Conservation (phyloP, 192 early-diverging fungal species). For the Chytriomyces sp. region DNA sequence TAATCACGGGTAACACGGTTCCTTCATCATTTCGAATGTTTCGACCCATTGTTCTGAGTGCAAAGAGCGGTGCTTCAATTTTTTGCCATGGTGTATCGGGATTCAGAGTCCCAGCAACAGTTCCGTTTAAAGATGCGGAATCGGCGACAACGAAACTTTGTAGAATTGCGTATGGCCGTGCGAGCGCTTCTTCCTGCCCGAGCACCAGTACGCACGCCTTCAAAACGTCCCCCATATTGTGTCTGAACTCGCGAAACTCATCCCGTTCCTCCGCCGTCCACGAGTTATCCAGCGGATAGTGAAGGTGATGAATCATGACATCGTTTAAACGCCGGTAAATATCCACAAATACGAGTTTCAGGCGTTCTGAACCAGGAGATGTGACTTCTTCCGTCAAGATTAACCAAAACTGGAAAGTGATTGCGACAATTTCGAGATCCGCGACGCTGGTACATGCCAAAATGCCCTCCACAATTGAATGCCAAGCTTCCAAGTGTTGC, state of each 20-base stretch:
- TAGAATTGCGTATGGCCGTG: slow-evolving; percentile 66
- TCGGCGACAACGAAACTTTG: slow-evolving; percentile 40
- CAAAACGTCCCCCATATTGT: slow-evolving; percentile 94
- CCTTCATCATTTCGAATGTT: slow-evolving; percentile 75
- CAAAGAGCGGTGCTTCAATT: slow-evolving; percentile 93
- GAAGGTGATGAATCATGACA: slow-evolving; percentile 83
- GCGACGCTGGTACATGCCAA: slow-evolving; percentile 80
- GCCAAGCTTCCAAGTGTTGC: slow-evolving; percentile 69
- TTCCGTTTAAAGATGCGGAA: slow-evolving; percentile 19
- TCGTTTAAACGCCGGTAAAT: slow-evolving; percentile 76
- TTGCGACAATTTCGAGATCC: slow-evolving; percentile 86
- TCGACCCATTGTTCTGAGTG: slow-evolving; percentile 90
- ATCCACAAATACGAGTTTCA: slow-evolving; percentile 53
- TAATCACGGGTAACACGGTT: slow-evolving; percentile 84
- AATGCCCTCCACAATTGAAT: slow-evolving; percentile 78
- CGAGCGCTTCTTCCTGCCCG: slow-evolving; percentile 75
- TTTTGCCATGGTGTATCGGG: slow-evolving; percentile 79
- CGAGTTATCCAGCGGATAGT: slow-evolving; percentile 76
- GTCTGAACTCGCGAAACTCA: slow-evolving; percentile 95
- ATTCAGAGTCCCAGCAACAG: slow-evolving; percentile 37
- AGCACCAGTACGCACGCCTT: slow-evolving; percentile 91
- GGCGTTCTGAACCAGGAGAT: background rate
- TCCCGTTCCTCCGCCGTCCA: slow-evolving; percentile 91
- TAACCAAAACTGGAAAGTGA: slow-evolving; percentile 94
- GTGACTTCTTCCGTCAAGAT: slow-evolving; percentile 67